Percentiles rank a stretch among this genome's conserved stretches.
These are phyloP conservation scores for Rhodamnia rubescens DNA, from an alignment of 345 rosid genomes.

Conservation along the genomic window DNA sequence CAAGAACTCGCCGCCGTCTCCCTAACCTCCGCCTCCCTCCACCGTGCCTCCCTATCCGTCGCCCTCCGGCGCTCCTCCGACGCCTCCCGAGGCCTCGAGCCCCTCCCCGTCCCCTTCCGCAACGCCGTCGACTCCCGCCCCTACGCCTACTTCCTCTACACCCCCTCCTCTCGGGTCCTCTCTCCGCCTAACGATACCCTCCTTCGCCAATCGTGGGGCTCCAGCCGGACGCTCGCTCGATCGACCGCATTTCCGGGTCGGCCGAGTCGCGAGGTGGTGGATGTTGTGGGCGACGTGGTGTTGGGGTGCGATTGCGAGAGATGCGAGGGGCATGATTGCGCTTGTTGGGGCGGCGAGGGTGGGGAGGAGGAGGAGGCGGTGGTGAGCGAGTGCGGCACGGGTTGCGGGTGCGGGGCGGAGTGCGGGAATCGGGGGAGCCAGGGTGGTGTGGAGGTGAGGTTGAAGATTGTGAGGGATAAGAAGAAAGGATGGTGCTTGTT, in stretches of 20 bases:
- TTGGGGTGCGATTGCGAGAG: conserved; percentile 36
- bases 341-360: conserved; percentile 13
- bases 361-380: conserved; percentile 10
- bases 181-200: conserved; percentile 4
- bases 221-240: neutral
- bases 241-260: neutral
- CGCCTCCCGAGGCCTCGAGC: conserved; percentile 58
- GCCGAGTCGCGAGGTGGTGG: neutral
- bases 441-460: conserved; percentile 40
- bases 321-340: conserved; percentile 21
- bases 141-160: conserved; percentile 58
- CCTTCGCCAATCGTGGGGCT: conserved; percentile 60
- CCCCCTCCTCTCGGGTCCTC: conserved; percentile 39
- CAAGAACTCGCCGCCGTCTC: conserved; percentile 49
- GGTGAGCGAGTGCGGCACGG: conserved; percentile 56
- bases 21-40: conserved; percentile 43
- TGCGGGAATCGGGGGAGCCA: conserved; percentile 55
- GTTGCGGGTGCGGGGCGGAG: conserved; percentile 48
- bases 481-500: conserved; percentile 79
- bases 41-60: conserved; percentile 22
- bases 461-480: conserved; percentile 52
- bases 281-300: conserved; percentile 6
- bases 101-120: conserved; percentile 37
- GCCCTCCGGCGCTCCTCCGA: conserved; percentile 43
- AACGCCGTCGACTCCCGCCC: conserved; percentile 27